Evolutionary conservation across 495 filamentous ascomycete genomes (phyloP).

Genomic region (Pyrenula massariospora): DNA sequence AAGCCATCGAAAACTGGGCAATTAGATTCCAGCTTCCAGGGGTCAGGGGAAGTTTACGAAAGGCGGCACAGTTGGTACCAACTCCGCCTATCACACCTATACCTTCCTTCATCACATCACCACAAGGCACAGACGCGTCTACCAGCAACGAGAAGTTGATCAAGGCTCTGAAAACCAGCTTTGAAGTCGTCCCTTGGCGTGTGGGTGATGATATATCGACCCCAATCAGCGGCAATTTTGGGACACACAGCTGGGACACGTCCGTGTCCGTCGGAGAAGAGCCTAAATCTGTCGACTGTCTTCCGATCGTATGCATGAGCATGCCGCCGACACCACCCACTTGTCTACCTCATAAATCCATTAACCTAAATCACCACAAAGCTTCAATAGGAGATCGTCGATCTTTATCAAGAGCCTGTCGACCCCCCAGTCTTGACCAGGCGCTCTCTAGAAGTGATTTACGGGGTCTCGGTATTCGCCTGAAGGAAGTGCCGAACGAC

Average conservation of each 20-base stretch:
- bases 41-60: neutral
- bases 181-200: neutral
- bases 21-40: neutral
- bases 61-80: neutral
- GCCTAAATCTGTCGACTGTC: neutral
- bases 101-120: neutral
- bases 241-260: too few species aligned
- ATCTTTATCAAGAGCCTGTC: neutral
- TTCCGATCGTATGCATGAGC: neutral
- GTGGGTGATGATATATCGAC: neutral
- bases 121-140: neutral
- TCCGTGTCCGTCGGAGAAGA: too few species aligned
- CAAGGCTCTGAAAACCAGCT: neutral
- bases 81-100: neutral
- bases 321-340: neutral
- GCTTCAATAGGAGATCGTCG: neutral
- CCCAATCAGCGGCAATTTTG: too few species aligned
- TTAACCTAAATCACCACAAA: neutral
- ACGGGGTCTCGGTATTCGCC: neutral
- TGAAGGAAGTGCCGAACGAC: neutral
- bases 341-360: neutral
- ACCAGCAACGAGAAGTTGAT: neutral
- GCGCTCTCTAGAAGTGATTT: neutral
- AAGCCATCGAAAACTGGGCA: neutral
- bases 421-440: neutral